Conservation (phyloP, 176 grass and related monocot species). For the Poa pratensis region DNA sequence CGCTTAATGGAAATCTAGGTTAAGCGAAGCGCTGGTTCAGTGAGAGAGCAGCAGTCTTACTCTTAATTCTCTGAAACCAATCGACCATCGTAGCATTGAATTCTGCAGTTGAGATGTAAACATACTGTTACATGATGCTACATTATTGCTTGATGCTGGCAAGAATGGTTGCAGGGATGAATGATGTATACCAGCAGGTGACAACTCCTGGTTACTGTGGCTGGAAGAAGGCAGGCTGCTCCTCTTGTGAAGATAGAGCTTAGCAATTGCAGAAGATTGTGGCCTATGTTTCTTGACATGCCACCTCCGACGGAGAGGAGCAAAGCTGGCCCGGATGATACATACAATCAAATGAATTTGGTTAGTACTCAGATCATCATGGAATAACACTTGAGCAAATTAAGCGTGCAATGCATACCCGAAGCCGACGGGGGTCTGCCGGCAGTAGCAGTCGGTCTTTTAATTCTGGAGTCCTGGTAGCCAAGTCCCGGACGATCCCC, state of each 20-base stretch:
- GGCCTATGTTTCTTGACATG: not conserved
- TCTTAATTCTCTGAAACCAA: not conserved
- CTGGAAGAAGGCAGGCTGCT: too few relatives aligned
- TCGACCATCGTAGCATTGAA: not conserved
- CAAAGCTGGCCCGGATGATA: not conserved
- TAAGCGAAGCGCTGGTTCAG: not conserved
- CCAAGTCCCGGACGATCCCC: constrained; percentile 4
- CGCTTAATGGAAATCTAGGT: not conserved
- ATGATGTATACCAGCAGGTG: not conserved
- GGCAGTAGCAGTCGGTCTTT: constrained; percentile 5
- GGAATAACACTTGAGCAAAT: not conserved
- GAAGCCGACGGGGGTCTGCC: not conserved
- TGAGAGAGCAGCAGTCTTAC: not conserved
- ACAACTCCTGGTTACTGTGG: not conserved
- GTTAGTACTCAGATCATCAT: not conserved
- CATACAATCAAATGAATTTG: constrained; percentile 2
- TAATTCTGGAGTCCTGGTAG: not conserved
- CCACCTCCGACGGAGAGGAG: constrained; percentile 1
- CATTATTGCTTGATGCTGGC: not conserved
- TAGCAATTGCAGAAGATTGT: too few relatives aligned
- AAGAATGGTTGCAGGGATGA: not conserved
- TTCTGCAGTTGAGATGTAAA: not conserved
- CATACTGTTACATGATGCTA: not conserved
- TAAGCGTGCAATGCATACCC: not conserved
- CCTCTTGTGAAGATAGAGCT: too few relatives aligned